Conservation (phyloP, 2,329 filamentous ascomycete species). For the Colletotrichum musicola region DNA sequence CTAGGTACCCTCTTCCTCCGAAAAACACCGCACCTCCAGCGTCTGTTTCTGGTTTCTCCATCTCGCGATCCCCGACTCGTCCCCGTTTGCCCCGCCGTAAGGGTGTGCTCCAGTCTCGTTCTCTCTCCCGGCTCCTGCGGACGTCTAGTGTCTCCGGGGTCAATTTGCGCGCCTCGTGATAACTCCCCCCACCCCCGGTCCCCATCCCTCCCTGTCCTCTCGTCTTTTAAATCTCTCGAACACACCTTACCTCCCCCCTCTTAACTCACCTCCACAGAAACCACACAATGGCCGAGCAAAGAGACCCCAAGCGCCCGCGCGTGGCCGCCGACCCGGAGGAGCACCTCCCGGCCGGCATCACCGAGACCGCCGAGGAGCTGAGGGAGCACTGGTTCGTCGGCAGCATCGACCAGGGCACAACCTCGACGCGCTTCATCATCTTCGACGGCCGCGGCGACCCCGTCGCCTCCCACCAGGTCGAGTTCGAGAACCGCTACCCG, state of each 20-base stretch:
- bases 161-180: conserved; percentile 26
- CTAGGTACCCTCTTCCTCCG: conserved; percentile 16
- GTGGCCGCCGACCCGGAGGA: conserved; percentile 31
- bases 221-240: background rate
- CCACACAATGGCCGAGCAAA: conserved; percentile 31
- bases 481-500: conserved; percentile 87
- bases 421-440: conserved; percentile 89
- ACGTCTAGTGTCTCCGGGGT: background rate
- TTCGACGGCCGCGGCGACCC: conserved; percentile 85
- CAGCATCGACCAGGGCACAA: conserved; percentile 92
- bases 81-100: conserved; percentile 23
- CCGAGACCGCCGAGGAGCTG: conserved; percentile 48
- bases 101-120: background rate
- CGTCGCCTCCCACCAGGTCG: conserved; percentile 86
- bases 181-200: background rate
- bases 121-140: background rate
- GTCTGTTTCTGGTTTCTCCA: background rate
- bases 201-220: conserved; percentile 5
- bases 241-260: background rate
- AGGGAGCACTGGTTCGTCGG: conserved; percentile 77
- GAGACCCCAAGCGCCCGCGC: conserved; percentile 33
- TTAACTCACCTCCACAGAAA: background rate
- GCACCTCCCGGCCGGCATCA: conserved; percentile 48
- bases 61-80: conserved; percentile 20
- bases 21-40: background rate